These are phyloP conservation scores for Cyberlindnera xishuangbannaensis DNA, from an alignment of 805 yeast species.

Conservation along the genomic window DNA sequence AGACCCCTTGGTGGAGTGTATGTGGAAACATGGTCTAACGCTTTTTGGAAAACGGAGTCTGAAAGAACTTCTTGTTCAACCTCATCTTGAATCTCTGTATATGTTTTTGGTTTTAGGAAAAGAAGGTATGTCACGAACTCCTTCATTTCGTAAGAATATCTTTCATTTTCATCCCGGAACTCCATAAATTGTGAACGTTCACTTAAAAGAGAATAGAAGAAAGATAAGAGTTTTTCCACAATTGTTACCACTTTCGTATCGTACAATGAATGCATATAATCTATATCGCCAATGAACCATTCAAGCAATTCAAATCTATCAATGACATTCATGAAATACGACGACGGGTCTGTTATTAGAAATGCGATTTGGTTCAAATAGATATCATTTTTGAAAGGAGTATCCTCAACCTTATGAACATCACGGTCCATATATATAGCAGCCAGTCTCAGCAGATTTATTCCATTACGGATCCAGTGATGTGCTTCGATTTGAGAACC, in stretches of 20 bases:
- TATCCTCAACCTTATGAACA: constrained; percentile 32
- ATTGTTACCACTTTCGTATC: constrained; percentile 48
- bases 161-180: constrained; percentile 27
- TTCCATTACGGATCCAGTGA: constrained; percentile 73
- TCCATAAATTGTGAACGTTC: constrained; percentile 61
- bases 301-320: constrained; percentile 54
- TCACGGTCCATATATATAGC: constrained; percentile 37
- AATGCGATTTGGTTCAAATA: constrained; percentile 60
- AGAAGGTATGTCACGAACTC: constrained; percentile 44
- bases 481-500: constrained; percentile 57
- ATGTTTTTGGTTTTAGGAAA: constrained; percentile 47
- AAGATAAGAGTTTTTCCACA: constrained; percentile 74
- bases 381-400: constrained; percentile 66
- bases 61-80: constrained; percentile 34
- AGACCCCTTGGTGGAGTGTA: constrained; percentile 63
- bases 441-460: constrained; percentile 45
- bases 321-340: constrained; percentile 51
- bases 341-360: constrained; percentile 42
- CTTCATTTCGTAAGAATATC: constrained; percentile 27
- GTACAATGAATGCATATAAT: constrained; percentile 37
- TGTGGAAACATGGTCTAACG: constrained; percentile 53
- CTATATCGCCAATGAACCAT: constrained; percentile 39
- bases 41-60: constrained; percentile 48
- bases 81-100: constrained; percentile 41
- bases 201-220: constrained; percentile 60